phyloP scores from a whole-genome alignment of 1,284 basidiomycete species.

The Boletus nobilissimus region DNA sequence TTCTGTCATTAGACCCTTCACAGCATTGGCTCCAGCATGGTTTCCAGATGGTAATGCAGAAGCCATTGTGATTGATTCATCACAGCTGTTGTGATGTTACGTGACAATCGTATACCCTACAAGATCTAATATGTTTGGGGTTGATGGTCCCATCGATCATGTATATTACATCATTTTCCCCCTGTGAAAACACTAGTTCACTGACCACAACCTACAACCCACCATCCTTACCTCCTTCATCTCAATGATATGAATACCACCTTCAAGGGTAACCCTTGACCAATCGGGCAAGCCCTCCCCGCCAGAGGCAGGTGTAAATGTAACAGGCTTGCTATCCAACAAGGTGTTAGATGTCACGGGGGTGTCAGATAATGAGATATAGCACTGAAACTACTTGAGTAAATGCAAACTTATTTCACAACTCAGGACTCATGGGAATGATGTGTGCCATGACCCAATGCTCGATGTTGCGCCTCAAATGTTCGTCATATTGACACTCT shows the following conservation, averaged over 20 bases:
- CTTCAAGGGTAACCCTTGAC: slow-evolving; percentile 65
- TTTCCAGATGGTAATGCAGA: neutral
- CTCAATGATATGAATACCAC: slow-evolving; percentile 60
- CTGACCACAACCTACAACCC: slow-evolving; percentile 3
- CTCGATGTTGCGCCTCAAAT: slow-evolving; percentile 70
- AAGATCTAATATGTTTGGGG: neutral
- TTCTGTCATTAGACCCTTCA: neutral
- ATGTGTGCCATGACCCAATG: slow-evolving; percentile 80
- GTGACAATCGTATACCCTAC: slow-evolving; percentile 6
- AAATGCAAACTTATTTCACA: neutral
- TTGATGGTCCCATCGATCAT: slow-evolving; percentile 72
- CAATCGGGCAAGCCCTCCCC: slow-evolving; percentile 59
- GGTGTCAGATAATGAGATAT: slow-evolving; percentile 43
- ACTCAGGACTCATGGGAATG: slow-evolving; percentile 64
- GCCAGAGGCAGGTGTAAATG: slow-evolving; percentile 55
- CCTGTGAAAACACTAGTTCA: slow-evolving; percentile 53
- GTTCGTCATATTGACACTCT: slow-evolving; percentile 69
- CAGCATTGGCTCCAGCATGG: neutral
- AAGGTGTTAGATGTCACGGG: slow-evolving; percentile 58
- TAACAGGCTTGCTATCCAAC: slow-evolving; percentile 62
- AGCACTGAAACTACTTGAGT: slow-evolving; percentile 36
- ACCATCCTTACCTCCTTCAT: slow-evolving; percentile 52
- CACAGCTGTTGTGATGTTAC: neutral
- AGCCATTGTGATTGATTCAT: neutral
- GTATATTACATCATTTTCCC: slow-evolving; percentile 74